phyloP scores from a whole-genome alignment of 2,329 filamentous ascomycete species.

The Bipolaris oryzae region DNA sequence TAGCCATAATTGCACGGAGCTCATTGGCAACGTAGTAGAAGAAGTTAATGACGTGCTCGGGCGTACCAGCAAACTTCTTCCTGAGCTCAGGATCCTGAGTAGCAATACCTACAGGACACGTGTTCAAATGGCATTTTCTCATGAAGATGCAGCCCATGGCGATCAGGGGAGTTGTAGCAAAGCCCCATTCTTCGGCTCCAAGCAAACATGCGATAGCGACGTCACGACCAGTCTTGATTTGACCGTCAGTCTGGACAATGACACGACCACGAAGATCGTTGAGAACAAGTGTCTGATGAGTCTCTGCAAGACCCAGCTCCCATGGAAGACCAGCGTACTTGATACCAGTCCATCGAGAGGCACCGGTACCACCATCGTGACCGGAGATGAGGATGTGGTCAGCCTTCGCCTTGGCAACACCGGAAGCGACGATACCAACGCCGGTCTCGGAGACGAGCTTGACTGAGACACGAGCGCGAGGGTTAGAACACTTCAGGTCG shows the following conservation, averaged over 20 bases:
- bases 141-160: conserved; percentile 98
- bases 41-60: conserved; percentile 98
- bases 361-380: conserved; percentile 95
- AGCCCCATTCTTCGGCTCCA: conserved; percentile 97
- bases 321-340: conserved; percentile 97
- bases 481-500: conserved; percentile 95
- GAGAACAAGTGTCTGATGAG: conserved; percentile 92
- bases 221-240: conserved; percentile 89
- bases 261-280: conserved; percentile 96
- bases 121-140: conserved; percentile 70
- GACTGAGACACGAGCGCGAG: conserved; percentile 88
- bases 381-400: conserved; percentile 97
- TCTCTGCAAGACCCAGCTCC: conserved; percentile 96
- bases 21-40: conserved; percentile 98
- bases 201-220: conserved; percentile 93
- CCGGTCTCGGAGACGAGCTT: conserved; percentile 98
- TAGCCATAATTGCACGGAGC: conserved; percentile 94
- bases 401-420: conserved; percentile 96
- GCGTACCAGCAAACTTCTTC: conserved; percentile 90
- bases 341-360: conserved; percentile 97
- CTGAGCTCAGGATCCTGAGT: conserved; percentile 94
- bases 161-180: conserved; percentile 91
- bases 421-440: conserved; percentile 95
- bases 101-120: conserved; percentile 90
- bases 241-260: conserved; percentile 94